Evolutionary conservation across 139 green algal species (phyloP).

Genomic region (Asterochloris sp.): DNA sequence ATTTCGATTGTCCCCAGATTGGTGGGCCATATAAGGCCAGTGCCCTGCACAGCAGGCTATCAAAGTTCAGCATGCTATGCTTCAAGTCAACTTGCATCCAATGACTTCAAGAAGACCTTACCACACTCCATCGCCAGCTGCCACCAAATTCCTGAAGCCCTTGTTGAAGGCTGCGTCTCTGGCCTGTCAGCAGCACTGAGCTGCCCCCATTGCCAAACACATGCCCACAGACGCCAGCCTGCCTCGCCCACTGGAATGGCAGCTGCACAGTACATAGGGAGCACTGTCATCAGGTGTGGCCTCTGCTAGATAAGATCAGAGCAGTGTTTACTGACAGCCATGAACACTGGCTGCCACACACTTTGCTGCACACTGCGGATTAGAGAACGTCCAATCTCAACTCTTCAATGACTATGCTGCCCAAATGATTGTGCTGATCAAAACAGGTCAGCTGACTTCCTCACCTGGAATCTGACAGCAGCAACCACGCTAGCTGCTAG

Average conservation of each 20-base stretch:
- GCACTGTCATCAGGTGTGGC: not conserved
- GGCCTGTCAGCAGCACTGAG: conserved; percentile 30
- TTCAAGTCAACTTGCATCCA: not conserved
- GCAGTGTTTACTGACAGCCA: not conserved
- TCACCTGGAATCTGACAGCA: conserved; percentile 50
- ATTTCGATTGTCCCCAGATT: conserved; percentile 18
- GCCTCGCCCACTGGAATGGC: conserved; percentile 34
- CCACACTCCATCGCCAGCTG: conserved; percentile 52
- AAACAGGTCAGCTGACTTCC: not conserved
- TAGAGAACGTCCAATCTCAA: no score
- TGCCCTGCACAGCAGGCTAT: conserved; percentile 10
- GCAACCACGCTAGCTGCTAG: conserved; percentile 55
- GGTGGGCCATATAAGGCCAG: conserved; percentile 24
- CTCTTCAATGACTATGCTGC: no score
- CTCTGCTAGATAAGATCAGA: not conserved
- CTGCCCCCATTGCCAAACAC: conserved; percentile 74
- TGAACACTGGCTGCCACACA: no score
- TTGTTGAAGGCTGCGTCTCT: not conserved
- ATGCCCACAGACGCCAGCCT: conserved; percentile 60
- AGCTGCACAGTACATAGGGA: conserved; percentile 19
- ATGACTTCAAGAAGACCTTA: conserved; percentile 20
- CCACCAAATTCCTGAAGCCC: conserved; percentile 24
- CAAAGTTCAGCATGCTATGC: not conserved
- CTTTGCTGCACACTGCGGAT: no score
- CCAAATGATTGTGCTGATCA: no score